A percentile compares a stretch with the other conserved stretches of the same genome.
Evolutionary conservation across 345 rosid genomes (phyloP).

Genomic region (Conringia planisiliqua): DNA sequence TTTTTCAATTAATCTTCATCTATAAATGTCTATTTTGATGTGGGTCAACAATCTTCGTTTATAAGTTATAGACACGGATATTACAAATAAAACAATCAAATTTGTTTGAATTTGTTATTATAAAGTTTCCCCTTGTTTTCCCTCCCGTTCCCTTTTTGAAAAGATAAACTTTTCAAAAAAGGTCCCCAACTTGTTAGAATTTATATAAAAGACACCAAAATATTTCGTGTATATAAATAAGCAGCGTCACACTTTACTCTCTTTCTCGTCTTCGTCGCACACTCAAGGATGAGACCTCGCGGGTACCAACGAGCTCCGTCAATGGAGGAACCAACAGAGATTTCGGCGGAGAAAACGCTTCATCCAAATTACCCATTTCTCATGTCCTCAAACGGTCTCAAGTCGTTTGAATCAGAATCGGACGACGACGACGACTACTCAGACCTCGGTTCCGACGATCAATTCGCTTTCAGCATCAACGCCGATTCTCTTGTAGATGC

Average conservation of each 20-base stretch:
- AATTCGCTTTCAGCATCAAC: slow-evolving; percentile 19
- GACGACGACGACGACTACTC: slow-evolving; percentile 1
- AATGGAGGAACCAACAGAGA: slow-evolving; percentile 3
- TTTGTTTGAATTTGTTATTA: slow-evolving; percentile 6
- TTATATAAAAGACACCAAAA: slow-evolving; percentile 9
- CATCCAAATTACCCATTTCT: slow-evolving; percentile 35
- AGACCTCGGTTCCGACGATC: slow-evolving; percentile 14
- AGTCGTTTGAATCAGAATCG: slow-evolving; percentile 21
- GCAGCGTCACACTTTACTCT: background rate
- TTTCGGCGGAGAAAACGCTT: slow-evolving; percentile 20
- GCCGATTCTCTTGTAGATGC: slow-evolving; percentile 1
- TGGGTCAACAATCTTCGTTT: background rate
- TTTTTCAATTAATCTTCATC: background rate
- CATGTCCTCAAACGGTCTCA: slow-evolving; percentile 16
- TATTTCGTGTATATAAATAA: background rate
- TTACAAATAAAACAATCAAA: background rate
- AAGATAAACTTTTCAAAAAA: background rate
- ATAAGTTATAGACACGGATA: background rate
- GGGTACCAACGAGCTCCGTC: slow-evolving; percentile 32
- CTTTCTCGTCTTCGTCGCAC: slow-evolving; percentile 25
- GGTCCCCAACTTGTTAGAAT: background rate
- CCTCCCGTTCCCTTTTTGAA: slow-evolving; percentile 24
- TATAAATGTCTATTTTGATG: background rate
- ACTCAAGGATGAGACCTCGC: slow-evolving; percentile 24
- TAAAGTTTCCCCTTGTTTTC: slow-evolving; percentile 11